These are phyloP conservation scores for Colletotrichum sp. DNA, from an alignment of 2,329 filamentous ascomycete species.

Conservation along the genomic window DNA sequence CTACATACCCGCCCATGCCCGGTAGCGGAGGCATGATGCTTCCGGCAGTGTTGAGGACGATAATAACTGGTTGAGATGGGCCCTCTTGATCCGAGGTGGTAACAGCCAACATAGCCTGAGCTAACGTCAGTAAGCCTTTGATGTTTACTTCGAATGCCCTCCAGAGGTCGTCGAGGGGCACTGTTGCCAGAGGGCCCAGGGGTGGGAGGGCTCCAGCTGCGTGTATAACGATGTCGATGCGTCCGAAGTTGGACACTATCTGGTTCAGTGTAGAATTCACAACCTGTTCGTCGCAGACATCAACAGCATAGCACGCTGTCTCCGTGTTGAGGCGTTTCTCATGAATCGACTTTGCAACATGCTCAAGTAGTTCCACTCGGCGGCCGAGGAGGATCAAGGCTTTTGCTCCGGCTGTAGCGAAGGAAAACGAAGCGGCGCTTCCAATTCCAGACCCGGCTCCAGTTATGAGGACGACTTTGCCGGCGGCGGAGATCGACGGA, in stretches of 20 bases:
- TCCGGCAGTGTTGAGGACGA: neutral
- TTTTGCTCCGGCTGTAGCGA: neutral
- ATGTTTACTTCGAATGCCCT: neutral
- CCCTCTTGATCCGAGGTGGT: neutral
- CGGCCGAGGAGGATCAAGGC: neutral
- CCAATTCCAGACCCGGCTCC: neutral
- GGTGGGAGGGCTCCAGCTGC: neutral
- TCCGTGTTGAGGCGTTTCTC: rapidly evolving
- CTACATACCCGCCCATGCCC: neutral
- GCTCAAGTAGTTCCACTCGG: neutral
- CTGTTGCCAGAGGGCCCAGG: neutral
- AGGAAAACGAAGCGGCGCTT: neutral
- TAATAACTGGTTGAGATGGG: rapidly evolving
- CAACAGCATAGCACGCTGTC: neutral
- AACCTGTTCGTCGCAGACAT: neutral
- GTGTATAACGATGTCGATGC: neutral
- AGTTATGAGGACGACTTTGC: neutral
- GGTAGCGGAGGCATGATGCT: neutral
- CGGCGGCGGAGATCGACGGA: neutral
- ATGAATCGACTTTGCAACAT: neutral
- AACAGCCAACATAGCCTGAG: neutral
- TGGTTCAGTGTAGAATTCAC: neutral
- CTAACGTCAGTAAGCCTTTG: neutral
- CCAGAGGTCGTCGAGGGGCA: neutral
- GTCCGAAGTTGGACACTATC: rapidly evolving